Evolutionary conservation across 1,139 yeast genomes (phyloP), one percentile per base, ranked within the genome.

Genomic region (Debaryomycetaceae sp.): DNA sequence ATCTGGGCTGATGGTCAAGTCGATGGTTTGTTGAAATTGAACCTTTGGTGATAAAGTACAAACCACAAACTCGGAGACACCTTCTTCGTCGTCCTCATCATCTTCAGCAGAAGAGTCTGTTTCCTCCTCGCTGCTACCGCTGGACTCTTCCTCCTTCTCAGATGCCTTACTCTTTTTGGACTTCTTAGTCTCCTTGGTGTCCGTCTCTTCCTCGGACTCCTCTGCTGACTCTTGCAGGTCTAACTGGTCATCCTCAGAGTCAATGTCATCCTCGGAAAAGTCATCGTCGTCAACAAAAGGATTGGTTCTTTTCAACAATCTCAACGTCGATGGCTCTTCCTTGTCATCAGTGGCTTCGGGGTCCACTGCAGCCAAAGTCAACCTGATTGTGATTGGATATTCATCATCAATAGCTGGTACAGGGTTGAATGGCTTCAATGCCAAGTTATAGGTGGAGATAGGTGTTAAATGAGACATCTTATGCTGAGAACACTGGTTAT

Each of bases 361-460:
- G 70, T 93, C 97, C 60, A 93, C 78, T 48, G 99, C 96, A 55
- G 97, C 99, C 79, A 93, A 80, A 47, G 98, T 91, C 61, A 93
- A 68, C 70, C 96, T 87, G 56, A 93, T 81, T 53, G 97, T 85
- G 54, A 87, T 85, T 44, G 97, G 97, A 64, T 83, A 83, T 50
- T 87, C 95, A 47, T 84, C 86, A 55, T 85, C 87, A 62, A 87
- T 81, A 52, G 97, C 96, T 49, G 91, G 90, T 42, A 83, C 82
- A 54, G 97, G 96, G 56, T 79, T 72, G 63, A 86, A 93, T 59
- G 99, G 98, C 67, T 79, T 75, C 53, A 91, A 79, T 55, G 87
- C 89, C 70, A 89, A 76, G 72, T 85, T 85, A 72, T 83, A 90
- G 27, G 96, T 83, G 53, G 96, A 85, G 66, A 90, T 75, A 52